Conservation (phyloP, 768 basidiomycete genomes). For the Leccinellum albellum region DNA sequence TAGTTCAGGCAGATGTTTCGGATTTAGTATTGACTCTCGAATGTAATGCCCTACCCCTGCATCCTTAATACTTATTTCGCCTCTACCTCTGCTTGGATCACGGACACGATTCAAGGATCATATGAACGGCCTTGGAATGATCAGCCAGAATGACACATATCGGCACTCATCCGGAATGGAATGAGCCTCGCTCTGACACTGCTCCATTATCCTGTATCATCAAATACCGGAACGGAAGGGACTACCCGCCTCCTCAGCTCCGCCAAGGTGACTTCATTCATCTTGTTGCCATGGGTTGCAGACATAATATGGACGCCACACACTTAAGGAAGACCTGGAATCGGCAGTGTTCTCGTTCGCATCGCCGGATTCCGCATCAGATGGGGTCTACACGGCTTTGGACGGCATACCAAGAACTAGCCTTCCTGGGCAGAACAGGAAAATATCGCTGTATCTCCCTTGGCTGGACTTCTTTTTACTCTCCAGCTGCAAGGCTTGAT, state of each 20-base stretch:
- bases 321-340: slow-evolving; percentile 7
- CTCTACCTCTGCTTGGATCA: slow-evolving; percentile 63
- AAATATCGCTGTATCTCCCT: slow-evolving; percentile 51
- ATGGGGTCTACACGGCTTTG: slow-evolving; percentile 20
- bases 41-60: slow-evolving; percentile 37
- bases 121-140: slow-evolving; percentile 47
- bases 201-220: slow-evolving; percentile 46
- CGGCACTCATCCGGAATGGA: slow-evolving; percentile 69
- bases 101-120: slow-evolving; percentile 65
- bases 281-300: slow-evolving; percentile 14
- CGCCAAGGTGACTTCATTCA: slow-evolving; percentile 15
- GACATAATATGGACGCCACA: slow-evolving; percentile 9
- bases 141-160: slow-evolving; percentile 55
- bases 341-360: slow-evolving; percentile 9
- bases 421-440: slow-evolving; percentile 40
- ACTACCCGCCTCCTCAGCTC: slow-evolving; percentile 1
- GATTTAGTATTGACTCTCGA: too few relatives aligned
- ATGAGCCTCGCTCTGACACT: slow-evolving; percentile 62
- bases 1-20: too few relatives aligned
- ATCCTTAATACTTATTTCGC: too few relatives aligned
- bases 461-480: slow-evolving; percentile 32
- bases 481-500: slow-evolving; percentile 28
- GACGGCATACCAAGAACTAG: slow-evolving; percentile 31
- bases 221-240: slow-evolving; percentile 34
- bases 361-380: slow-evolving; percentile 22